Base-by-base conservation (phyloP, 2,329 filamentous ascomycete species). In the Thermoascus crustaceus region DNA sequence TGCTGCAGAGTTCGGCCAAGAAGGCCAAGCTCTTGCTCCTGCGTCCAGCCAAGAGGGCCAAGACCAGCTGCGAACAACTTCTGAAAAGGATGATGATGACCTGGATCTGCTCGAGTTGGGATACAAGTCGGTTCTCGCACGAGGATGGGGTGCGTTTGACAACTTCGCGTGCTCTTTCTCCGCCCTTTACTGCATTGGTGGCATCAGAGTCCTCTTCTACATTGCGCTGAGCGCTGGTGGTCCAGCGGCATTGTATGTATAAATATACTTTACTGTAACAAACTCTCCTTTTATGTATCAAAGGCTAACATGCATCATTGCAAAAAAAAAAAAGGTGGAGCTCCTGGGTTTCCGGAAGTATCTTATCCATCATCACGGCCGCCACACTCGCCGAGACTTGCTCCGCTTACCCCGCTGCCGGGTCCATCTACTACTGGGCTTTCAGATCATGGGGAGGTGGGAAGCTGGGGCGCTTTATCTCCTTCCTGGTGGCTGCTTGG, bases 401-500 rank as follows among this genome's bases (percentile, higher is more conserved):
- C 33, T 55, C 52, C n/a, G 43, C 44, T 22, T 53, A 53, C 31
- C 52, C 52, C 14, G 50, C 50, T 25, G 52, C 52, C 11, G 52
- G 52, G 16, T 55, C 52, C 4, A 55, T 54, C 19, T 55, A 55
- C 40, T 54, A 53, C 37, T 55, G 50, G 49, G 52, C 49, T n/a
- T 54, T 50, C 31, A 40, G 48, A 32, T 55, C 52, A 1, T 50
- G 40, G 44, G 48, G 49, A 25, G 48, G 47, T 35, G 48, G 51
- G 24, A 35, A 41, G 16, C 3, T 45, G 4, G 48, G 45, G 6
- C 44, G 49, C 34, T 64, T 73, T 48, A 18, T 52, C 32, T 50
- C 48, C 1, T 72, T 71, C 46, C 51, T 74, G 10, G 69, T 73
- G 5, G 71, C 71, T 0, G 73, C 69, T 64, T 75, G 71, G 71